These are phyloP conservation scores for Vicia sativa DNA, from an alignment of 306 rosid species.

Conservation along the genomic window DNA sequence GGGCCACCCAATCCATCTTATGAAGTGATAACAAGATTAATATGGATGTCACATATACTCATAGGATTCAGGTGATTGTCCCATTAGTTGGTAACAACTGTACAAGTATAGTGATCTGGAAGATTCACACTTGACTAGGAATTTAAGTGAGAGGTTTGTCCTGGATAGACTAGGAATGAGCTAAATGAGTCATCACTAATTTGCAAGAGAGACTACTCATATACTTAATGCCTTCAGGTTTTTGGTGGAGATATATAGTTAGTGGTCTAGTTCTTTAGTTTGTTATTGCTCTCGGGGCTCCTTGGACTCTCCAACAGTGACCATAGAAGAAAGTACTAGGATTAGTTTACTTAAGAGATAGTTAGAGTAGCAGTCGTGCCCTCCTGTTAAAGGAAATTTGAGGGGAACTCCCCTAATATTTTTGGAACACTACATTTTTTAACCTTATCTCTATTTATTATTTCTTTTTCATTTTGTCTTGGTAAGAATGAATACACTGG, in stretches of 20 bases:
- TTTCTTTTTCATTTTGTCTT: conserved; percentile 19
- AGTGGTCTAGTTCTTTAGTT: not conserved
- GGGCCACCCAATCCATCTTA: not conserved
- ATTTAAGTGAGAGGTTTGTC: not conserved
- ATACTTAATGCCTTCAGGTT: not conserved
- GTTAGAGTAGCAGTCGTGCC: conserved; percentile 14
- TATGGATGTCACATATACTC: not conserved
- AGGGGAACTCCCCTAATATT: not conserved
- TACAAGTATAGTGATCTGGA: not conserved
- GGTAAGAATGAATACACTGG: not conserved
- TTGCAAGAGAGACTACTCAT: no score
- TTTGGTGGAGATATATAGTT: not conserved
- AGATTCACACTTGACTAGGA: not conserved
- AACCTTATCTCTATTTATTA: not conserved
- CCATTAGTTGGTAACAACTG: not conserved
- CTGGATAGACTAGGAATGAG: no score
- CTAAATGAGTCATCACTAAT: no score
- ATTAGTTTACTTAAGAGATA: conserved; percentile 5
- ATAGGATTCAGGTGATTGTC: not conserved
- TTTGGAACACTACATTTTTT: not conserved
- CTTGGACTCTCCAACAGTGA: not conserved
- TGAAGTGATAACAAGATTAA: conserved; percentile 5
- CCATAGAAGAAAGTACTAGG: conserved; percentile 20
- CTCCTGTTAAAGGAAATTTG: conserved; percentile 12
- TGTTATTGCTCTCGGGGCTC: not conserved